Percentiles rank a stretch among this genome's conserved stretches.
phyloP scores from a whole-genome alignment of 352 stramenopile species.

The Phytophthora cactorum region DNA sequence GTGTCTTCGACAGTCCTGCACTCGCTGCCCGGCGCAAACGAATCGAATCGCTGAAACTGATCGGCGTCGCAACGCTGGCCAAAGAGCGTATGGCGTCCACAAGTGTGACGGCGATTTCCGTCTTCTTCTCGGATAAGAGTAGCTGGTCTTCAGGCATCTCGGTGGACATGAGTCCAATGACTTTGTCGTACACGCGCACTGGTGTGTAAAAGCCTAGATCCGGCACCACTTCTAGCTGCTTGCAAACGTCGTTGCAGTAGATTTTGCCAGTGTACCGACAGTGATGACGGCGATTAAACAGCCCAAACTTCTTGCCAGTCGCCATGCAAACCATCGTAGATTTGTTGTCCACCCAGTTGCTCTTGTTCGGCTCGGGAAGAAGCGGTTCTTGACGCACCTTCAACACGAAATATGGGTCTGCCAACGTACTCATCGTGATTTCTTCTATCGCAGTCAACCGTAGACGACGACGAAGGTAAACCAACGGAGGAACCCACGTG shows the following conservation, averaged over 20 bases:
- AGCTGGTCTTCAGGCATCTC: constrained; percentile 86
- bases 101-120: constrained; percentile 85
- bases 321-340: constrained; percentile 84
- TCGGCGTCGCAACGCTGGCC: constrained; percentile 59
- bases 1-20: constrained; percentile 57
- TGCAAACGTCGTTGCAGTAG: constrained; percentile 86
- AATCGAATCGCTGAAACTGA: constrained; percentile 76
- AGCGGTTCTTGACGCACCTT: constrained; percentile 63
- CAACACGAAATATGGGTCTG: constrained; percentile 83
- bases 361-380: constrained; percentile 69
- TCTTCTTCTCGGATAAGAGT: constrained; percentile 86
- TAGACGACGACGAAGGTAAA: constrained; percentile 76
- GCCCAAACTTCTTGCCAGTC: constrained; percentile 87
- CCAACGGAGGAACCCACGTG: constrained; percentile 58
- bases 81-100: constrained; percentile 75
- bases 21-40: constrained; percentile 58
- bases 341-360: constrained; percentile 89
- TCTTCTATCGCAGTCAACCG: constrained; percentile 69
- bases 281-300: constrained; percentile 90
- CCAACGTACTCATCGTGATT: constrained; percentile 81
- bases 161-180: constrained; percentile 83
- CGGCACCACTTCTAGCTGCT: constrained; percentile 78
- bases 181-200: constrained; percentile 78
- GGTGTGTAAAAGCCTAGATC: constrained; percentile 84
- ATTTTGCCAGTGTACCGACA: constrained; percentile 89